A percentile compares a stretch with the other conserved stretches of the same genome.
Conservation (phyloP, 2,329 filamentous ascomycete species). For the Monosporascus sp. region DNA sequence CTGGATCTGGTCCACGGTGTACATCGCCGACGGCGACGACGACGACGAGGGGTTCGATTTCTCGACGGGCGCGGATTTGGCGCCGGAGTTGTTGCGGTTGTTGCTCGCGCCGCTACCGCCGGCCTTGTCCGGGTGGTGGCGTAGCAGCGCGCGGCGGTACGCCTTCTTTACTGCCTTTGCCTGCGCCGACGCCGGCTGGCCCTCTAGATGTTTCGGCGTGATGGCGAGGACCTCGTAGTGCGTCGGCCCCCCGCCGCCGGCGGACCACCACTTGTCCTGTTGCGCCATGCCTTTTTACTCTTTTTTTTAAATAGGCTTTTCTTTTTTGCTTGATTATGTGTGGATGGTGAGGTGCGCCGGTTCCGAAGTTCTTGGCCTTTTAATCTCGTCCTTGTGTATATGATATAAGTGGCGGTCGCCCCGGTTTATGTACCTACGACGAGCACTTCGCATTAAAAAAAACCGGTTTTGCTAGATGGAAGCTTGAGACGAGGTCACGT, state of each 20-base stretch:
- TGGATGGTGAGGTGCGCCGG: neutral
- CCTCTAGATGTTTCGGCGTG: constrained; percentile 41
- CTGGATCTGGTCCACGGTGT: constrained; percentile 60
- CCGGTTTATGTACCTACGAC: constrained; percentile 14
- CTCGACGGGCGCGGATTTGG: constrained; percentile 1
- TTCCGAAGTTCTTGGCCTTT: constrained; percentile 12
- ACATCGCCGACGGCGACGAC: constrained; percentile 18
- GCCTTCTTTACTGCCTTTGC: constrained; percentile 50
- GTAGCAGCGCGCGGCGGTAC: constrained; percentile 60
- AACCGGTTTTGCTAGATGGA: constrained; percentile 3
- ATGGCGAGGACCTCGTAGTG: constrained; percentile 59
- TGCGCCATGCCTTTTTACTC: neutral
- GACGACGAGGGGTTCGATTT: constrained; percentile 8
- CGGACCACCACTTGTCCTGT: neutral
- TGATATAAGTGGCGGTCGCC: no score
- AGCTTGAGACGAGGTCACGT: constrained; percentile 20
- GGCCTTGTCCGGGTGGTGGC: constrained; percentile 60
- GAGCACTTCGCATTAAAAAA: neutral
- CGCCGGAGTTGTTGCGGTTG: constrained; percentile 2
- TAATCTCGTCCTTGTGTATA: neutral
- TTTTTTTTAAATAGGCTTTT: neutral
- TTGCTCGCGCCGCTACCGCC: constrained; percentile 6
- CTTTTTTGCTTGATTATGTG: neutral
- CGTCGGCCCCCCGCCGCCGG: constrained; percentile 34
- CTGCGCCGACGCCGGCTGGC: constrained; percentile 36